Conservation (phyloP, 2,329 filamentous ascomycete species). For the Colletotrichum cuscutae region DNA sequence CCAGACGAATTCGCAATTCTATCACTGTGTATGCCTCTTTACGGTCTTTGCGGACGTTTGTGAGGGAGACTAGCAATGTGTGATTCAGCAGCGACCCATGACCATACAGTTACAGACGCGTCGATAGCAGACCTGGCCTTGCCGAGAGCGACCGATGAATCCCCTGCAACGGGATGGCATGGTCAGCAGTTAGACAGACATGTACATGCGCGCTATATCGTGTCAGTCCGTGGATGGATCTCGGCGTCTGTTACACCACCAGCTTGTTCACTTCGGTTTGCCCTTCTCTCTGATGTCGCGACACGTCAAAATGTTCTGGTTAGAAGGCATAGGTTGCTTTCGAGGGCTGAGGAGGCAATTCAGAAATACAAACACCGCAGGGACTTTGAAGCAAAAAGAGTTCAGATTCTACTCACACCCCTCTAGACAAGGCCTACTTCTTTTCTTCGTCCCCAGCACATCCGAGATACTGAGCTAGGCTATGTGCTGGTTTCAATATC, state of each 20-base stretch:
- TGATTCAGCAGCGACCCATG: not conserved
- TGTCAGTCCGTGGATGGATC: not conserved
- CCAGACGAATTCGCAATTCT: not conserved
- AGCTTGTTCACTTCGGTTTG: not conserved
- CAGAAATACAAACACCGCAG: too few species aligned
- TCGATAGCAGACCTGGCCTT: not conserved
- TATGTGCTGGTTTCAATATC: not conserved
- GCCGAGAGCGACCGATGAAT: not conserved
- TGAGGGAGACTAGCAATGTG: not conserved
- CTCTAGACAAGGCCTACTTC: not conserved
- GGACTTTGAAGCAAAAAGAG: not conserved
- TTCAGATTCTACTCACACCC: slow-evolving; percentile 4
- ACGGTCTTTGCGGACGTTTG: not conserved
- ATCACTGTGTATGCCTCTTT: not conserved
- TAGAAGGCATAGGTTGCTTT: not conserved
- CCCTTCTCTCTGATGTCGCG: not conserved
- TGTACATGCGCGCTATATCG: slow-evolving; percentile 7
- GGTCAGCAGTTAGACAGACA: slow-evolving; percentile 21
- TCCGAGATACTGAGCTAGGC: not conserved
- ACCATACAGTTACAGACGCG: not conserved
- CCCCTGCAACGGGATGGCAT: not conserved
- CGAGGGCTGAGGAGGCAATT: not conserved
- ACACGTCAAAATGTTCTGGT: not conserved
- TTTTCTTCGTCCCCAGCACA: not conserved
- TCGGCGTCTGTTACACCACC: not conserved